Base-by-base conservation (phyloP, 2,329 filamentous ascomycete species). In the Epichloe scottii region DNA sequence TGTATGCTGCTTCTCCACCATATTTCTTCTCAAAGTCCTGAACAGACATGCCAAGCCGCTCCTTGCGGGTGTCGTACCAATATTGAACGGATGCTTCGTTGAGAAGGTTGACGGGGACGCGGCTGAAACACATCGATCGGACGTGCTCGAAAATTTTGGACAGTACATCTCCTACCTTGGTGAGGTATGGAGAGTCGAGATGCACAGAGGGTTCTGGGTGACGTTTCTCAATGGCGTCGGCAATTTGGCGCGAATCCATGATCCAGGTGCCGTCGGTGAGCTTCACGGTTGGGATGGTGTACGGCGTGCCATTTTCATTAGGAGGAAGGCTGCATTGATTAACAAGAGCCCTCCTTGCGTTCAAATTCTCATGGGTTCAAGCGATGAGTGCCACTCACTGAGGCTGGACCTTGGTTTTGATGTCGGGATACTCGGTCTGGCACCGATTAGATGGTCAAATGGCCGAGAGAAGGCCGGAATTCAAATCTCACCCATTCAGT, bases 231-330 rank as follows among this genome's bases (percentile, higher is more conserved):
- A 89, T 70, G 17, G 70, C 70, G 14, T 66, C 56, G 14, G 77
- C 80, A 55, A 89, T 88, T 42, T 67, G 66, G 54, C 66, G 69
- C 1, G 80, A 84, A 60, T 88, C 82, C 77, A 82, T 85, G 8
- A 84, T 57, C 58, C 77, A 82, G 1, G 62, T 75, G 17, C 77
- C 79, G 46, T 81, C 74, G 0, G 75, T 70, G 44, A 82, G 70
- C 15, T 64, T 68, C 55, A 84, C 68, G 1, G 77, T 68, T 0
- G 83, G 83, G 50, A 75, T 50, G 39, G 51, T 43, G 41, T 53
- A 55, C 17, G 41, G 12, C 15, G 35, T 15, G 12, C 49, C 43
- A 12, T 34, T 34, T 41, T 55, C 48, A 34, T 55, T 54, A 10
- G 51, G 49, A 1, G 54, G 47, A 19, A 55, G 33, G 37, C 55